These are phyloP conservation scores for Skeletonema tropicum DNA, from an alignment of 108 stramenopile genomes.

Conservation along the genomic window DNA sequence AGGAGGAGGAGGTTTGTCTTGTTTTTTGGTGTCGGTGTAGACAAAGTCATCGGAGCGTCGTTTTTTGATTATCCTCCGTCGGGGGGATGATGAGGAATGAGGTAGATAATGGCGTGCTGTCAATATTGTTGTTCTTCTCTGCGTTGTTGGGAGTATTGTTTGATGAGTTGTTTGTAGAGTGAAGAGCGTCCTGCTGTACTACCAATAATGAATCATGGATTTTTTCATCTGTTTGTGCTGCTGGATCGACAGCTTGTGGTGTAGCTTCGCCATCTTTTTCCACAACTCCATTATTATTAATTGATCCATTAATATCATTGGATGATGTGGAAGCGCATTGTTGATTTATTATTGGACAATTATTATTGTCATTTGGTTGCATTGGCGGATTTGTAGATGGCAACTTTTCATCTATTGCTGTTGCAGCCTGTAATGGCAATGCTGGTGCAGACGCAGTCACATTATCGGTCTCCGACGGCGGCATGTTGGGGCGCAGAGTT, in stretches of 20 bases:
- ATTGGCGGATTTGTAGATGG: not conserved
- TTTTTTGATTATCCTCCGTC: conserved; percentile 1
- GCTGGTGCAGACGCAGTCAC: not conserved
- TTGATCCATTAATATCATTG: not conserved
- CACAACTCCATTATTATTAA: not conserved
- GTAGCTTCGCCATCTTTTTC: not conserved
- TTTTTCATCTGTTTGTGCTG: too few species aligned
- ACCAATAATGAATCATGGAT: too few species aligned
- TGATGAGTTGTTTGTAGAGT: not conserved
- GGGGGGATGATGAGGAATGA: conserved; percentile 3
- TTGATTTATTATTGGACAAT: too few species aligned
- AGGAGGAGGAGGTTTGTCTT: not conserved
- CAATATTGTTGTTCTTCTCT: not conserved
- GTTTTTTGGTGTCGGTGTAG: not conserved
- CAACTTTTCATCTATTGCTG: not conserved
- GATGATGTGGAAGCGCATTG: not conserved
- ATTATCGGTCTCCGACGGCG: not conserved
- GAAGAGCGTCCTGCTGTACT: not conserved
- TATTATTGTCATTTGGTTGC: not conserved
- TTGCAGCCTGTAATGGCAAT: not conserved
- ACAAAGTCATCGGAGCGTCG: conserved; percentile 19
- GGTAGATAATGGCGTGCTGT: too few species aligned
- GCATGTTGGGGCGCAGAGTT: not conserved
- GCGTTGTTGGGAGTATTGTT: not conserved
- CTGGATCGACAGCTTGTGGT: not conserved